These are phyloP conservation scores for Aspergillus aculeatinus DNA, from an alignment of 2,329 filamentous ascomycete genomes.

Conservation along the genomic window DNA sequence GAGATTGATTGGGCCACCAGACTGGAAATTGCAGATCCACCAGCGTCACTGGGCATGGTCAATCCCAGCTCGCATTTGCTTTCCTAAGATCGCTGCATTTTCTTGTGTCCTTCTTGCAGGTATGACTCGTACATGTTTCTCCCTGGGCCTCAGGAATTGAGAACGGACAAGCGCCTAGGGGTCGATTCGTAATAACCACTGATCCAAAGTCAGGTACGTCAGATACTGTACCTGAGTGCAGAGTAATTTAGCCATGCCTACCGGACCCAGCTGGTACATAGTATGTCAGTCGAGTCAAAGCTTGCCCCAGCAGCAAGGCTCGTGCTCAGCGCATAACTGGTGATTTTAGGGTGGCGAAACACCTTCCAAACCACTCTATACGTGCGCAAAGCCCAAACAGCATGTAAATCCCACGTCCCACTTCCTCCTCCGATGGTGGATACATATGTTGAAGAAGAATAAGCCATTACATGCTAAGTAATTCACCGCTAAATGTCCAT, in stretches of 20 bases:
- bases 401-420: neutral
- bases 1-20: neutral
- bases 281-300: no score
- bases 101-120: neutral
- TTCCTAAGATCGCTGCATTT: neutral
- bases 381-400: neutral
- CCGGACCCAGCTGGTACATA: no score
- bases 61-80: neutral
- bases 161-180: neutral
- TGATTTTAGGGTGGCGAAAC: neutral
- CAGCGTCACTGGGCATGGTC: neutral
- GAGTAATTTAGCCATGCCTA: no score
- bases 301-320: neutral
- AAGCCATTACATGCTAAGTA: neutral
- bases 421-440: neutral
- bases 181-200: neutral
- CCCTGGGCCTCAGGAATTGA: neutral
- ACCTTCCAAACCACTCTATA: neutral
- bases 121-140: neutral
- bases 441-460: neutral
- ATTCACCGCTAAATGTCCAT: neutral
- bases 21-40: neutral
- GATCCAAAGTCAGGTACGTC: no score
- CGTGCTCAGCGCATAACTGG: neutral
- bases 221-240: no score